phyloP scores from a whole-genome alignment of 2,329 filamentous ascomycete species.

The Geoglossum cookeanum region DNA sequence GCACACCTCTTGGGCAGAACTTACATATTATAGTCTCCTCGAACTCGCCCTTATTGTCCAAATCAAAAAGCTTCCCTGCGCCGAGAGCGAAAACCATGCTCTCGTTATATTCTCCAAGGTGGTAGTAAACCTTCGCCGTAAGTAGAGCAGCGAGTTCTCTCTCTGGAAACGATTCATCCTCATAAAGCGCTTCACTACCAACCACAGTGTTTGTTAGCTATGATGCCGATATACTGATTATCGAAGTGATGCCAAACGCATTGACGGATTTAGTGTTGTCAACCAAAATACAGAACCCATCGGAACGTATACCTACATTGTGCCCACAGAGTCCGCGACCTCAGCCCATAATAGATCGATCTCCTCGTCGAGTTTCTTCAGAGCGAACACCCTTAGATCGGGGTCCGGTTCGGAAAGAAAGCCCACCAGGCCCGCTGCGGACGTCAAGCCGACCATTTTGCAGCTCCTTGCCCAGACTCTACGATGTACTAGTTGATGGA shows the following conservation, averaged over 20 bases:
- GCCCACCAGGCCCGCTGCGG: slow-evolving; percentile 83
- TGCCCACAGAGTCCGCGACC: slow-evolving; percentile 74
- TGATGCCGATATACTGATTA: neutral
- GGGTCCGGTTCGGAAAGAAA: slow-evolving; percentile 90
- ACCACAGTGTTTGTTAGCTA: neutral
- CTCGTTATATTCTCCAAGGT: slow-evolving; percentile 96
- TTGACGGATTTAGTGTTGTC: neutral
- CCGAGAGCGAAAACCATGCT: slow-evolving; percentile 97
- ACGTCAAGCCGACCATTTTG: slow-evolving; percentile 77
- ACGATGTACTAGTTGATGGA: neutral
- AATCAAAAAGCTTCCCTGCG: slow-evolving; percentile 84
- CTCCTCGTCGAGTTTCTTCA: slow-evolving; percentile 88
- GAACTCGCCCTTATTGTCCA: slow-evolving; percentile 81
- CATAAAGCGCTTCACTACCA: slow-evolving; percentile 79
- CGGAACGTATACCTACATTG: slow-evolving; percentile 49
- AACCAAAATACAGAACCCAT: neutral
- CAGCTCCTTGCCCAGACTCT: neutral
- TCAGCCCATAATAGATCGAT: slow-evolving; percentile 97
- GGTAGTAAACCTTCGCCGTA: slow-evolving; percentile 95
- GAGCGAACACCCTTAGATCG: slow-evolving; percentile 83
- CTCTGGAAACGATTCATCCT: slow-evolving; percentile 87
- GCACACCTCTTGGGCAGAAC: slow-evolving; percentile 10
- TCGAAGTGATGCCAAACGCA: neutral
- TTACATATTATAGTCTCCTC: slow-evolving; percentile 91
- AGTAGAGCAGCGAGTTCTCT: slow-evolving; percentile 87